Conservation (phyloP, 208 protist species). For the Perkinsela sp. region DNA sequence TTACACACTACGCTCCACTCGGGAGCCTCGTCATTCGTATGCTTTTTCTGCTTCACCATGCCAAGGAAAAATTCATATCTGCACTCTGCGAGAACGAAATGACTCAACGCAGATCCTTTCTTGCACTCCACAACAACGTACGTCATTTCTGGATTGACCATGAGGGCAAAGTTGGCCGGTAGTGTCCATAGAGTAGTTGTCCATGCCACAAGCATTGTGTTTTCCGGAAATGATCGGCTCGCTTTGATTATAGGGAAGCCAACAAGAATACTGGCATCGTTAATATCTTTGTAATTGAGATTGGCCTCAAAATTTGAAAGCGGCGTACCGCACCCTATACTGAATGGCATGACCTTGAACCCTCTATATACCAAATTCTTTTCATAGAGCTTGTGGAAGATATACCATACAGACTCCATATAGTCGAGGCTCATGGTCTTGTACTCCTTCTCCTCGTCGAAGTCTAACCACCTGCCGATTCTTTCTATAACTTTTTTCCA, state of each 20-base stretch:
- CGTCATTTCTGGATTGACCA: constrained; percentile 86
- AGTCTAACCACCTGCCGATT: constrained; percentile 97
- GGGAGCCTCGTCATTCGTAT: constrained; percentile 7
- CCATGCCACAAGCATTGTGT: constrained; percentile 85
- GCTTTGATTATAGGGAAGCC: constrained; percentile 64
- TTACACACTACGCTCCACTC: constrained; percentile 33
- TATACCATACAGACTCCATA: constrained; percentile 99
- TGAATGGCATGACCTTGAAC: constrained; percentile 98
- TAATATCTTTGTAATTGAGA: constrained; percentile 90
- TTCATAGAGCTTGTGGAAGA: constrained; percentile 89
- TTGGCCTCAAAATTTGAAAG: constrained; percentile 99
- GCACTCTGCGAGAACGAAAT: constrained; percentile 48
- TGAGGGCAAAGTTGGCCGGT: constrained; percentile 92
- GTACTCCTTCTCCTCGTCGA: constrained; percentile 87
- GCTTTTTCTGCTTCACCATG: constrained; percentile 18
- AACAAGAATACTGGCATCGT: constrained; percentile 70
- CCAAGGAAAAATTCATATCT: constrained; percentile 27
- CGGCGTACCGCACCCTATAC: constrained; percentile 86
- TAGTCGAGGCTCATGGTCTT: constrained; percentile 93
- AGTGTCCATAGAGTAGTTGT: constrained; percentile 99
- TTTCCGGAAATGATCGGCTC: constrained; percentile 5
- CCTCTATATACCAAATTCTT: constrained; percentile 93
- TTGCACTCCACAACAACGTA: constrained; percentile 82
- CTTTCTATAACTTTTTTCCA: constrained; percentile 85
- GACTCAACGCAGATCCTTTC: constrained; percentile 16